Evolutionary conservation across 805 yeast genomes (phyloP), one percentile per base, ranked within the genome.

Genomic region (Metschnikowia reukaufii): DNA sequence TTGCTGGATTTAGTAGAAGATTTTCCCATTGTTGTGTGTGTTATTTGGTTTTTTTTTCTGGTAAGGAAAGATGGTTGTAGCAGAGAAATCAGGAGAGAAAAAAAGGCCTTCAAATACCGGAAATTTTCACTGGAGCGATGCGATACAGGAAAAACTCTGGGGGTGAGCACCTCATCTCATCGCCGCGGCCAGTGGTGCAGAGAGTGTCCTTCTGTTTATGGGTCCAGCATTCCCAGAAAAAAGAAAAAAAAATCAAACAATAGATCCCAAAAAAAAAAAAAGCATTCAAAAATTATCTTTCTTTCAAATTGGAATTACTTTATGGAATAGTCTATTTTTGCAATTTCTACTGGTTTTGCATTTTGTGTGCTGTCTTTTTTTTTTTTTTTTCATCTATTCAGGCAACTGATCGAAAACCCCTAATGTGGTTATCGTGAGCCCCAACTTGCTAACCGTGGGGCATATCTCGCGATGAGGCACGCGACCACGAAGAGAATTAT

Each of bases 1-100:
- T 51, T 54, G 41, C 49, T 42, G 3, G 66, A 44, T 46, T 63
- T 64, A 42, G 61, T 57, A 35, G 67, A 55, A 51, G 73, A 55
- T 59, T 71, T 72, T 54, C 72, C 77, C 77, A 72, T 72, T 58
- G 36, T 67, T 40, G 36, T 16, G 20, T 33, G 15, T 9, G 21
- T 33, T n/a, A 5, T 2, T 13, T 31, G 17, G n/a, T n/a, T 13
- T n/a, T 10, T 12, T 31, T 25, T 39, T 29, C 21, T 16, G 39
- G 18, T 35, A 21, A 33, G 23, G 35, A 38, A 49, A 38, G 47
- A 36, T 42, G 48, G 15, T 17, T 15, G 13, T n/a, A 18, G 18
- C 21, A 29, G 25, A 25, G 29, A 20, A 15, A 32, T 9, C 29
- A 3, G 12, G 29, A n/a, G 27, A 36, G 30, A 45, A 39, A 39